Conservation (phyloP, 2,329 filamentous ascomycete species). For the Magnaporthales sp. region DNA sequence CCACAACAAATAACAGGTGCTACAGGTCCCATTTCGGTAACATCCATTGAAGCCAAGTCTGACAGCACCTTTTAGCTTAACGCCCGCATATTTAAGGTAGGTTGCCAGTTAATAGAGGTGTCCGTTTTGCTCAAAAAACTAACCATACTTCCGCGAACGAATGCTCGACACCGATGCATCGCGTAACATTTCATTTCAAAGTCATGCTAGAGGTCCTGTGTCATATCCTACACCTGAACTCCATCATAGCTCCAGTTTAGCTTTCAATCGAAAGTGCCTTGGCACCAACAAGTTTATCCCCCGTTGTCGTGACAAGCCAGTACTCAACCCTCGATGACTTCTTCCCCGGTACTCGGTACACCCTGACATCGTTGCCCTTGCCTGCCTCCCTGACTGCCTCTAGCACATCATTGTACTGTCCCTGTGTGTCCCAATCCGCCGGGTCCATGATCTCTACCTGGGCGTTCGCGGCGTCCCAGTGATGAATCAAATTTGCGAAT, state of each 20-base stretch:
- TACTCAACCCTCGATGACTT: constrained; percentile 64
- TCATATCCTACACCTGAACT: background rate
- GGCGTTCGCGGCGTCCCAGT: constrained; percentile 41
- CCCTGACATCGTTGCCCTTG: constrained; percentile 58
- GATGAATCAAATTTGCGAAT: constrained; percentile 59
- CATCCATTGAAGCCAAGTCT: no score
- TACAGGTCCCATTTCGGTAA: no score
- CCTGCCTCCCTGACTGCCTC: constrained; percentile 59
- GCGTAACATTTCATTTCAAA: background rate
- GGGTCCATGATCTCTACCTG: constrained; percentile 58
- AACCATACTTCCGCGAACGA: no score
- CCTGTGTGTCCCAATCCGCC: constrained; percentile 63
- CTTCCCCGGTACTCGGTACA: constrained; percentile 58
- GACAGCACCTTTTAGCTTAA: no score
- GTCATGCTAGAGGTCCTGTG: background rate
- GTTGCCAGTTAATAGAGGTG: no score
- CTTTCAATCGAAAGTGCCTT: constrained; percentile 74
- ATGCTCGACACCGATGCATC: no score
- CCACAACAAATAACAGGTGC: no score
- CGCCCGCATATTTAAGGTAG: no score
- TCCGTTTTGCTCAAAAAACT: no score
- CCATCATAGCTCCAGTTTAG: constrained; percentile 19
- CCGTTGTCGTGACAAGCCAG: constrained; percentile 62
- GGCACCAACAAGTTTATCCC: constrained; percentile 58
- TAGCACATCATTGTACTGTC: constrained; percentile 60